Evolutionary conservation across 2,329 filamentous ascomycete genomes (phyloP).

Genomic region (Chrysosporium keratinophilum): DNA sequence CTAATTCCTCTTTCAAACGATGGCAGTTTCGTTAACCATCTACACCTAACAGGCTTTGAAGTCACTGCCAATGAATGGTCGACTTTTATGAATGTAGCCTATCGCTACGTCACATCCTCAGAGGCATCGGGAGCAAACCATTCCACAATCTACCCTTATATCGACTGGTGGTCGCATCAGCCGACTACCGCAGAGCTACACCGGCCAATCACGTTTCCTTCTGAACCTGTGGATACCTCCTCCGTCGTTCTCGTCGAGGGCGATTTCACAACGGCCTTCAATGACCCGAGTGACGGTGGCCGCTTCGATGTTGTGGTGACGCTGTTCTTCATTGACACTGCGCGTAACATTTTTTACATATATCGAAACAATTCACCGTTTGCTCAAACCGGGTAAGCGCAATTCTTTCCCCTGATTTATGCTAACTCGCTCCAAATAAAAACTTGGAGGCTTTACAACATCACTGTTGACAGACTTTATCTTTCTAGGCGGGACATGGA

Average conservation of each 20-base stretch:
- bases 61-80: constrained; percentile 51
- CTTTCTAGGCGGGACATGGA: constrained; percentile 42
- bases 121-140: constrained; percentile 15
- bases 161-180: constrained; percentile 50
- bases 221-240: constrained; percentile 28
- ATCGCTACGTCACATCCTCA: constrained; percentile 39
- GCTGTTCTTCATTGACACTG: constrained; percentile 53
- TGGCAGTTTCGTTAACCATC: not conserved
- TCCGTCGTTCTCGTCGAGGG: constrained; percentile 42
- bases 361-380: constrained; percentile 43
- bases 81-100: constrained; percentile 47
- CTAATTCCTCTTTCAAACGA: not conserved
- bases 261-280: constrained; percentile 43
- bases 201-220: constrained; percentile 40
- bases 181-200: constrained; percentile 40
- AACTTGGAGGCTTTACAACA: not conserved
- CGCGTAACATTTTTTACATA: constrained; percentile 47
- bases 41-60: constrained; percentile 33
- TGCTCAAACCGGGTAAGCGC: constrained; percentile 29
- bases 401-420: not conserved
- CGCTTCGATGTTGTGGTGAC: constrained; percentile 45
- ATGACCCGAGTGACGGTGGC: constrained; percentile 11
- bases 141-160: constrained; percentile 41
- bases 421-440: not conserved
- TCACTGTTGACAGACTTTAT: not conserved